These are phyloP conservation scores for Pythium sp. DNA, from an alignment of 352 stramenopile genomes.

Conservation along the genomic window DNA sequence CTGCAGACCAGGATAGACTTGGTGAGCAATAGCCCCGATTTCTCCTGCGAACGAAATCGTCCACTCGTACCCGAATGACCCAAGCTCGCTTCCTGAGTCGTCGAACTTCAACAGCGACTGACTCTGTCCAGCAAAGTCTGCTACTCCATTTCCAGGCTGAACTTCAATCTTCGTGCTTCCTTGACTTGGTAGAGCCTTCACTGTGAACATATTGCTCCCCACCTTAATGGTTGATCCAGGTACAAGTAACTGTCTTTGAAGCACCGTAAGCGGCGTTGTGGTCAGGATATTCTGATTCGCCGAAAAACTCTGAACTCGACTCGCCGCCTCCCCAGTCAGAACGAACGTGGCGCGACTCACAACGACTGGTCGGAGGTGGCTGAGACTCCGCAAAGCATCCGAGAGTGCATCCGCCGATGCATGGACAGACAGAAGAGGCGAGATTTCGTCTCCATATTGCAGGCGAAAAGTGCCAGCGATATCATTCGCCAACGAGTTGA, in stretches of 20 bases:
- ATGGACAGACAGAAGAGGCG: conserved; percentile 51
- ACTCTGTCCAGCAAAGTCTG: conserved; percentile 26
- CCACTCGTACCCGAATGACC: conserved; percentile 65
- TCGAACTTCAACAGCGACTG: conserved; percentile 41
- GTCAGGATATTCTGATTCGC: conserved; percentile 34
- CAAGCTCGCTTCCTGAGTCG: conserved; percentile 28
- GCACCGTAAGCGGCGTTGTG: conserved; percentile 33
- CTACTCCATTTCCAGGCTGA: conserved; percentile 28
- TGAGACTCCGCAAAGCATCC: conserved; percentile 38
- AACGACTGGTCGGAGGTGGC: conserved; percentile 44
- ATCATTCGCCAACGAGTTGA: conserved; percentile 45
- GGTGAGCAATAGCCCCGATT: conserved; percentile 29
- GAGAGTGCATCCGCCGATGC: conserved; percentile 35
- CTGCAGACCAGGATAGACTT: conserved; percentile 43
- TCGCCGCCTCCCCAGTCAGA: conserved; percentile 35
- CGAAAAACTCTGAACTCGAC: conserved; percentile 34
- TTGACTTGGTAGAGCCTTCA: conserved; percentile 36
- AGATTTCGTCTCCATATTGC: conserved; percentile 53
- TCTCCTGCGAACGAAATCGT: conserved; percentile 61
- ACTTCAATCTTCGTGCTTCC: conserved; percentile 47
- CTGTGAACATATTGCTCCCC: conserved; percentile 27
- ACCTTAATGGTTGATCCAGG: conserved; percentile 38
- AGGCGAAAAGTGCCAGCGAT: conserved; percentile 63
- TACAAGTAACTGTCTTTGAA: conserved; percentile 36
- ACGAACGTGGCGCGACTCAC: conserved; percentile 49